Percentiles rank a stretch among this genome's conserved stretches.
phyloP scores from a whole-genome alignment of 805 yeast genomes.

The Brettanomyces bruxellensis region DNA sequence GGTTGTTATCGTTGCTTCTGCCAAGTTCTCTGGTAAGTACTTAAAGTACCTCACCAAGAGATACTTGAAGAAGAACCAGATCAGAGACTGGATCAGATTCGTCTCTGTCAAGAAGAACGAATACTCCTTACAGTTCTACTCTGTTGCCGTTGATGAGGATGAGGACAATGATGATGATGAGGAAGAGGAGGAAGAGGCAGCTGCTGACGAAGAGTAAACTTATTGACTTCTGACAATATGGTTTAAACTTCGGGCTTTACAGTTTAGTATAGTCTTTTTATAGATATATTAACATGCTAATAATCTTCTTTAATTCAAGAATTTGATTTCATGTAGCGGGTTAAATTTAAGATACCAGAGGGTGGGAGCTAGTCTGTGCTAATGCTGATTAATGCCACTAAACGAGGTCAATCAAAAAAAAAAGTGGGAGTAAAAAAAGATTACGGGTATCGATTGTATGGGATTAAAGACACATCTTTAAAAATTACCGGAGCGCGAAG shows the following conservation, averaged over 20 bases:
- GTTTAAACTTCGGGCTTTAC: too few relatives aligned
- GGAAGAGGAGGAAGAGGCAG: constrained; percentile 32
- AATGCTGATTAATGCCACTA: too few relatives aligned
- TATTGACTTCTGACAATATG: neutral
- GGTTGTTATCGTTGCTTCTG: constrained; percentile 78
- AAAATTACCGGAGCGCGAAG: too few relatives aligned
- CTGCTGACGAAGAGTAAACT: neutral
- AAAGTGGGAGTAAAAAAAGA: too few relatives aligned
- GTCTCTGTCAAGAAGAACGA: constrained; percentile 91
- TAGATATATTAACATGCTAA: neutral
- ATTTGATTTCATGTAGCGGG: neutral
- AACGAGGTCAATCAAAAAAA: too few relatives aligned
- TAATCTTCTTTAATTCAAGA: neutral
- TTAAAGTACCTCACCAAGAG: constrained; percentile 99
- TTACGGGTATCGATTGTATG: too few relatives aligned
- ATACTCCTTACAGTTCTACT: constrained; percentile 98
- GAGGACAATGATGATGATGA: constrained; percentile 76
- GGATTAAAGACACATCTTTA: too few relatives aligned
- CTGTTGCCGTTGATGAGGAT: constrained; percentile 90
- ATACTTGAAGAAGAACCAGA: constrained; percentile 99
- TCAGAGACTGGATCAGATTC: constrained; percentile 99
- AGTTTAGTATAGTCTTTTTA: too few relatives aligned
- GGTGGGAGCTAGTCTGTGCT: too few relatives aligned
- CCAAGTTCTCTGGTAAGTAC: constrained; percentile 99
- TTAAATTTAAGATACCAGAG: too few relatives aligned